These are phyloP conservation scores for Myrica gale DNA, from an alignment of 306 rosid species.

Conservation along the genomic window DNA sequence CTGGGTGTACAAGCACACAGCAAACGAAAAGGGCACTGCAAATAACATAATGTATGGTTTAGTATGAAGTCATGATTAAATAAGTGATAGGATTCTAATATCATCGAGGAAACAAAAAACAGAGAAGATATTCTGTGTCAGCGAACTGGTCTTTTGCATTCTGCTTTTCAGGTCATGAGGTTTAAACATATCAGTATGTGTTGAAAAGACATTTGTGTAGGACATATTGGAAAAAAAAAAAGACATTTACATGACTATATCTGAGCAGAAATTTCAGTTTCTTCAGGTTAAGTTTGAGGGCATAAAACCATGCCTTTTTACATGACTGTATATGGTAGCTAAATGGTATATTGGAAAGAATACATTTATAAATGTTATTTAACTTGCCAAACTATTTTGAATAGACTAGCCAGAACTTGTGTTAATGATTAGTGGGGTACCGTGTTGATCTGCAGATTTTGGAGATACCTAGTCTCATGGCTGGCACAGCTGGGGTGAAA, in stretches of 20 bases:
- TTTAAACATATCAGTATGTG: too few species aligned
- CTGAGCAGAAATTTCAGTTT: background rate
- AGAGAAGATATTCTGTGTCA: too few species aligned
- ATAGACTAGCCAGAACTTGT: background rate
- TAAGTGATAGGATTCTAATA: background rate
- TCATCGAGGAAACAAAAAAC: background rate
- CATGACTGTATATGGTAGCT: background rate
- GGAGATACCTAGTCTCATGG: slow-evolving; percentile 78
- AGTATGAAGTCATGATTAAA: background rate
- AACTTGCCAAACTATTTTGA: background rate
- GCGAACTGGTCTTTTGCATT: too few species aligned
- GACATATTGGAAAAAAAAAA: background rate
- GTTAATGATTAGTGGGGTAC: slow-evolving; percentile 8
- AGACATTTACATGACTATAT: too few species aligned
- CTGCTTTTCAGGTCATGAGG: background rate
- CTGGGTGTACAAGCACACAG: background rate
- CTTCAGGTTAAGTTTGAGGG: background rate
- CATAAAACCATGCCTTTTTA: too few species aligned
- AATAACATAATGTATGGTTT: background rate
- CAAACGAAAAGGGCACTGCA: background rate
- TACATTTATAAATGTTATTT: background rate
- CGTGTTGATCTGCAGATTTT: slow-evolving; percentile 50
- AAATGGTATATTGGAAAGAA: background rate
- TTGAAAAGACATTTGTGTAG: background rate
- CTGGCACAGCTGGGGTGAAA: slow-evolving; percentile 64